Evolutionary conservation across 108 stramenopile species (phyloP).

Genomic region (Fragilaria crotonensis): DNA sequence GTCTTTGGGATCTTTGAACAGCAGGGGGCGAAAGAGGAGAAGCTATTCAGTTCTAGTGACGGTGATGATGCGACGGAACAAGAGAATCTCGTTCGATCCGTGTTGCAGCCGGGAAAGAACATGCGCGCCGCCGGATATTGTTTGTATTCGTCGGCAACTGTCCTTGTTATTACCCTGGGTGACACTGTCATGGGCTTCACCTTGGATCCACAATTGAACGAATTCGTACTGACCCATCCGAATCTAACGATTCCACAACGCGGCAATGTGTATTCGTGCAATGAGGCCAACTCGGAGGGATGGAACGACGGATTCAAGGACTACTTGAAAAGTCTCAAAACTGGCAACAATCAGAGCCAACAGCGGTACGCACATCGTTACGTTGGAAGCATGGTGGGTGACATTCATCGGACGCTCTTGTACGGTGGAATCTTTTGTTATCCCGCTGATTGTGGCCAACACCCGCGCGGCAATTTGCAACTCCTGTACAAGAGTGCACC

Average conservation of each 20-base stretch:
- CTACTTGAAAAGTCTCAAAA: constrained; percentile 82
- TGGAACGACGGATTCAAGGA: constrained; percentile 73
- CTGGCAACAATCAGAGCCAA: constrained; percentile 54
- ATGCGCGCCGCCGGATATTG: constrained; percentile 94
- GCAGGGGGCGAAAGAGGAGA: neutral
- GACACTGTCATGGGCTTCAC: constrained; percentile 92
- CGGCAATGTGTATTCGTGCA: constrained; percentile 91
- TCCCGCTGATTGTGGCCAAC: constrained; percentile 71
- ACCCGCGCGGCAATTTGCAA: constrained; percentile 82
- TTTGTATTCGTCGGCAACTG: constrained; percentile 91
- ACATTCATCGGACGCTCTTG: constrained; percentile 95
- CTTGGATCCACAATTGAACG: constrained; percentile 91
- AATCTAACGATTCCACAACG: constrained; percentile 81
- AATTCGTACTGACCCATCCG: constrained; percentile 93
- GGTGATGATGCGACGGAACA: constrained; percentile 2
- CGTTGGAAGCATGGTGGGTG: constrained; percentile 98
- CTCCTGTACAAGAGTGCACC: constrained; percentile 85
- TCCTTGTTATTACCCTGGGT: constrained; percentile 89
- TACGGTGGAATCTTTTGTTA: constrained; percentile 98
- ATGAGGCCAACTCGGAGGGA: constrained; percentile 92
- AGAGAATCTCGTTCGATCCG: constrained; percentile 21
- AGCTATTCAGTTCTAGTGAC: neutral
- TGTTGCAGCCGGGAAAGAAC: constrained; percentile 83
- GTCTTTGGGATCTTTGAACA: constrained; percentile 92
- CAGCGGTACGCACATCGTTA: constrained; percentile 82